Evolutionary conservation across 345 rosid species (phyloP), one percentile per base, ranked within the genome.

Genomic region (Linum tenue): DNA sequence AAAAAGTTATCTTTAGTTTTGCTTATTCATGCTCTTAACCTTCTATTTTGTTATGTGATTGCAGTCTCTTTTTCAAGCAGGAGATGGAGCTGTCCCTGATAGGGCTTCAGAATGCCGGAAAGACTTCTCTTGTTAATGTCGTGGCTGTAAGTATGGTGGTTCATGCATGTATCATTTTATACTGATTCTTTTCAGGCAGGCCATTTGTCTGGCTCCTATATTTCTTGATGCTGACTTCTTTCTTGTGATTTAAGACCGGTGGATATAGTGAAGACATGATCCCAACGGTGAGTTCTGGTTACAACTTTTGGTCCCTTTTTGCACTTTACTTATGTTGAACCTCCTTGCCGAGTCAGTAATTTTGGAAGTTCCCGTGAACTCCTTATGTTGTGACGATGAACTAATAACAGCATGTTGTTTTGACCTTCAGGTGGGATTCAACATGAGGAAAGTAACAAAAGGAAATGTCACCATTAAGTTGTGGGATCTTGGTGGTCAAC

Each of bases 401-500:
- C 7, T 22, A 22, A 22, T 22, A 22, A 22, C 31, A 22, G 31
- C 31, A 22, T 22, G 31, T 22, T 22, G 31, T 22, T 22, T 22
- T 22, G 31, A 22, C 31, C 6, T 8, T 1, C 76, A 88, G 91
- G 95, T 88, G 63, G 99, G 99, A 42, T 91, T 95, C 60, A 95
- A 95, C 72, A 91, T 95, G 99, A 80, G 91, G 44, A 94, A 95
- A 81, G 91, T 95, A 67, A 91, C 96, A 8, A 95, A 91, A 80
- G 99, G 99, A 62, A 95, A 95, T 63, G 97, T 95, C 66, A 95
- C 97, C 0, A 94, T 95, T 70, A 95, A 95, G 79, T 86, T 91
- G 48, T 95, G 99, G 99, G 99, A 94, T 74, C 96, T 94, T 71
- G 99, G 99, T 77, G 99, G 99, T 36, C 99, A 94, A 72, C 77